A percentile compares a stretch with the other conserved stretches of the same genome.
These are phyloP conservation scores for Rhododendron ovatum DNA, from an alignment of 148 eudicot genomes.

Conservation along the genomic window DNA sequence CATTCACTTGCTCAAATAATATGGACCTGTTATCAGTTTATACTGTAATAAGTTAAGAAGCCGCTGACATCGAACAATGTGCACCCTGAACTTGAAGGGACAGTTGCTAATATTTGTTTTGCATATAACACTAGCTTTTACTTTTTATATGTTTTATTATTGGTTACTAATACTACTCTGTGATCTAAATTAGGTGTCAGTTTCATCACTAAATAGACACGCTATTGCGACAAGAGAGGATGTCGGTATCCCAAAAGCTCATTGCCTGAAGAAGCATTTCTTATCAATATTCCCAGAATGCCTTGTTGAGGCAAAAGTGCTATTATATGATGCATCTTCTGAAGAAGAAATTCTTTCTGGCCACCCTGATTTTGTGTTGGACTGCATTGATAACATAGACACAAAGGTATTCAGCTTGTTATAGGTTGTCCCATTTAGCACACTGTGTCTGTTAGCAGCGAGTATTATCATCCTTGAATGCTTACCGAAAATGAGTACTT, in stretches of 20 bases:
- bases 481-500: not conserved
- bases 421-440: not conserved
- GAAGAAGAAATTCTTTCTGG: slow-evolving; percentile 94
- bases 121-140: not conserved
- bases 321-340: slow-evolving; percentile 71
- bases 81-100: not conserved
- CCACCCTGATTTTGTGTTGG: slow-evolving; percentile 88
- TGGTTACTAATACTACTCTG: not conserved
- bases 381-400: slow-evolving; percentile 97
- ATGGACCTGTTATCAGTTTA: not conserved
- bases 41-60: not conserved
- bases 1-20: not conserved
- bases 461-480: not conserved
- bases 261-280: slow-evolving; percentile 91
- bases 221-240: slow-evolving; percentile 97
- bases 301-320: slow-evolving; percentile 78
- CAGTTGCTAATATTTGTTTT: not conserved
- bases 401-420: slow-evolving; percentile 60
- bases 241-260: slow-evolving; percentile 92
- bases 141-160: no score
- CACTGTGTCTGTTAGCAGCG: not conserved
- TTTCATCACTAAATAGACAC: slow-evolving; percentile 94
- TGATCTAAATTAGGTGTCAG: slow-evolving; percentile 55
- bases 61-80: not conserved
- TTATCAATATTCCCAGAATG: slow-evolving; percentile 83